Base-by-base conservation (phyloP, 2,329 filamentous ascomycete genomes). In the Corynespora cassiicola region DNA sequence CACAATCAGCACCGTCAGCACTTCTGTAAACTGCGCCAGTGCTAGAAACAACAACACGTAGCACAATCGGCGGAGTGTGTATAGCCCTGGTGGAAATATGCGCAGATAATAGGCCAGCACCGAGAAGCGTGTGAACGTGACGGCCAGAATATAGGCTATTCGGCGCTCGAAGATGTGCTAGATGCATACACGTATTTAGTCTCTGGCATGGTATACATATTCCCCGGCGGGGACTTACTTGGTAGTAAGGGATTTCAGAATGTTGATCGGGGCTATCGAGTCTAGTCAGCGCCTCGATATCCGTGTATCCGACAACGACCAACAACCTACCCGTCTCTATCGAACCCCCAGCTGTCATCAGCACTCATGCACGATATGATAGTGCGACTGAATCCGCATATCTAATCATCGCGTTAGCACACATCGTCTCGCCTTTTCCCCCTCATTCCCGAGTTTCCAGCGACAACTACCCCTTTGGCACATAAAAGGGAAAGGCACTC, bases 61-160 rank as follows among this genome's bases (percentile, higher is more conserved):
- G 31, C 43, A 50, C 11, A 49, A 38, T n/a, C 36, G 35, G 14
- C 54, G 52, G 1, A 60, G 52, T 2, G 38, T 47, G 9, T 24
- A 4, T 26, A 61, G 24, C 5, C 46, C 36, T 3, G 36, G 39
- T 2, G 65, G 65, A 30, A 69, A 69, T 17, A 69, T 63, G 29
- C 66, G 58, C 5, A 68, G 47, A 32, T 68, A 64, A 41, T 69
- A 68, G 16, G 59, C 43, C 8, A 69, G 36, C 12, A 70, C 42
- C 5, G 66, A 69, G 20, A 63, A 52, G 21, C 65, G 65, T 15
- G 54, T 63, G 4, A 68, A 48, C 3, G 58, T 52, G 2, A 65
- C 54, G n/a, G 62, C 52, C 19, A 58, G 50, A 20, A 68, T 58
- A 46, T 69, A 69, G 21, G 64, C 57, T n/a, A 70, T 56, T 8